Conservation (phyloP, 345 rosid genomes). For the Gossypium arboreum region DNA sequence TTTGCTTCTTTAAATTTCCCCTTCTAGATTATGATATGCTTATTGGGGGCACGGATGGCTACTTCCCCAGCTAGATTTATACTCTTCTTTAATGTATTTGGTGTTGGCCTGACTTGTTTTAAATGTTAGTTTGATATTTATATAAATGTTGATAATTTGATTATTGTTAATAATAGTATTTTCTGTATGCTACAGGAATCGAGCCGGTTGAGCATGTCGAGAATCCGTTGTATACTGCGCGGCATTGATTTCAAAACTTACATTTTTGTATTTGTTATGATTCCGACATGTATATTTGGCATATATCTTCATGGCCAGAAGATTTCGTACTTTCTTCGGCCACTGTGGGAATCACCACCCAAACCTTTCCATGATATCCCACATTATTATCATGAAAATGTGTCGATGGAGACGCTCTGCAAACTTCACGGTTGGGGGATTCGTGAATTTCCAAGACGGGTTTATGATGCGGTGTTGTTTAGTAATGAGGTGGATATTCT, state of each 20-base stretch:
- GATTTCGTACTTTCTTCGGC: slow-evolving; percentile 42
- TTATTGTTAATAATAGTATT: slow-evolving; percentile 1
- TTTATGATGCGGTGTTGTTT: slow-evolving; percentile 47
- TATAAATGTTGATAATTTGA: background rate
- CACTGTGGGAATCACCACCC: slow-evolving; percentile 48
- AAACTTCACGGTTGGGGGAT: slow-evolving; percentile 45
- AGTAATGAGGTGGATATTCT: slow-evolving; percentile 46
- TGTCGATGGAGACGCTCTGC: slow-evolving; percentile 42
- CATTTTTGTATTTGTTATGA: slow-evolving; percentile 56
- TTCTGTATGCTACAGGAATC: slow-evolving; percentile 55
- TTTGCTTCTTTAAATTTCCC: background rate
- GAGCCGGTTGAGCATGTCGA: slow-evolving; percentile 72
- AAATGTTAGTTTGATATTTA: background rate
- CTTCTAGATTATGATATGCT: background rate
- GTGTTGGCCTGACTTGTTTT: background rate
- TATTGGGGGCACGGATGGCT: background rate
- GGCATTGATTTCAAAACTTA: slow-evolving; percentile 77
- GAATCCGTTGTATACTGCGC: slow-evolving; percentile 85
- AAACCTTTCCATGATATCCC: slow-evolving; percentile 38
- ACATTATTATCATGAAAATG: slow-evolving; percentile 41
- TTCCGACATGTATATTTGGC: slow-evolving; percentile 62
- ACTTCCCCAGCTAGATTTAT: background rate
- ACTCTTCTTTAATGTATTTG: background rate
- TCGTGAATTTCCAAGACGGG: slow-evolving; percentile 45
- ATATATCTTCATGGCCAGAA: slow-evolving; percentile 47